Percentiles rank a stretch among this genome's conserved stretches.
These are phyloP conservation scores for Graphilbum ipis-grandicollis DNA, from an alignment of 2,329 filamentous ascomycete genomes.

Conservation along the genomic window DNA sequence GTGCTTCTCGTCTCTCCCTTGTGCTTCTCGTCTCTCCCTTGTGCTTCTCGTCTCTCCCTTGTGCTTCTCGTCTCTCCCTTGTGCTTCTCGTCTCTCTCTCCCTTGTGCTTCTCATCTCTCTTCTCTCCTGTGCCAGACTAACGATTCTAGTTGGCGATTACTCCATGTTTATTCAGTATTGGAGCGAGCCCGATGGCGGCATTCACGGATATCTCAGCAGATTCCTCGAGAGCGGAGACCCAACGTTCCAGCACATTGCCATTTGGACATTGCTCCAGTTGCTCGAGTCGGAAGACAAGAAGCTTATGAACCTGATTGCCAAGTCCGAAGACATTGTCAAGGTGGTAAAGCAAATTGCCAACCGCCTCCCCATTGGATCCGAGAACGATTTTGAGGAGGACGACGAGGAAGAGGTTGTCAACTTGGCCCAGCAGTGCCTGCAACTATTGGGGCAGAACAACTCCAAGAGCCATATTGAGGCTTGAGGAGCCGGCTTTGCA, in stretches of 20 bases:
- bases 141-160: constrained; percentile 70
- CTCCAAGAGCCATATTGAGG: constrained; percentile 69
- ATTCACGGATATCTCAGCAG: constrained; percentile 90
- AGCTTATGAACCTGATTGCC: constrained; percentile 72
- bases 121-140: too few relatives aligned
- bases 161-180: constrained; percentile 86
- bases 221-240: constrained; percentile 85
- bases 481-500: constrained; percentile 1
- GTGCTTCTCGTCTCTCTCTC: background rate
- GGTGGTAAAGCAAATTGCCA: constrained; percentile 82
- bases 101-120: background rate
- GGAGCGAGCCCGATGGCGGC: constrained; percentile 80
- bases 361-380: constrained; percentile 72
- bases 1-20: background rate
- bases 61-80: background rate
- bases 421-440: constrained; percentile 73
- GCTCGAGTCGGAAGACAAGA: constrained; percentile 85
- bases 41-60: too few relatives aligned
- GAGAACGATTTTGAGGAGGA: constrained; percentile 79
- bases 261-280: constrained; percentile 96
- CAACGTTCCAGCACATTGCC: constrained; percentile 97
- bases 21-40: background rate
- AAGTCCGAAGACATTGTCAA: constrained; percentile 82
- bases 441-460: constrained; percentile 65
- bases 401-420: constrained; percentile 84